phyloP scores from a whole-genome alignment of 164 flowering plant genomes.

The Tetracentron sinense region DNA sequence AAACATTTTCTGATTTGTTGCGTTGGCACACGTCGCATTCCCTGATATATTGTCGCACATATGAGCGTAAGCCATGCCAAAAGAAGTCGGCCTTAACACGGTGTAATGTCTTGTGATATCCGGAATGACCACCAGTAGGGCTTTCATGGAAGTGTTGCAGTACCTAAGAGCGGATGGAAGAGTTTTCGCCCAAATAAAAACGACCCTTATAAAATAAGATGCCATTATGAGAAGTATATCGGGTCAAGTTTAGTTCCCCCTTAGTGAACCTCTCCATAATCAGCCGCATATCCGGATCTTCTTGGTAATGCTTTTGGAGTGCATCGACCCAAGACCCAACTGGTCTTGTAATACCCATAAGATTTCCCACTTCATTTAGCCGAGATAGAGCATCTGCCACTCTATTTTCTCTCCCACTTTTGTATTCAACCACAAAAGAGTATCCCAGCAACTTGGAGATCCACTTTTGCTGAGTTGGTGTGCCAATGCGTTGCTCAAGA shows the following conservation, averaged over 20 bases:
- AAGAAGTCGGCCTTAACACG: background rate
- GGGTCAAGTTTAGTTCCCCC: background rate
- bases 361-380: background rate
- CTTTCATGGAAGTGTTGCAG: background rate
- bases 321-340: background rate
- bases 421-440: constrained; percentile 2
- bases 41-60: background rate
- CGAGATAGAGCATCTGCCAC: constrained; percentile 10
- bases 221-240: background rate
- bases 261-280: background rate
- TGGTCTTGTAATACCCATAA: background rate
- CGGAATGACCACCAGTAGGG: background rate
- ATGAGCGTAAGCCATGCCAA: background rate
- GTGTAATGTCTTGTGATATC: background rate
- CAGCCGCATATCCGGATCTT: background rate
- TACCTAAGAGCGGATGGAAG: background rate
- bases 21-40: background rate
- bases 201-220: background rate
- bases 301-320: no score
- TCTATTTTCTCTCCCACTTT: background rate
- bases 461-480: constrained; percentile 11
- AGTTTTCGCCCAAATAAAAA: background rate
- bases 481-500: background rate
- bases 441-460: constrained; percentile 1
- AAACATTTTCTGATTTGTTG: background rate